A percentile compares a stretch with the other conserved stretches of the same genome.
phyloP scores from a whole-genome alignment of 2,329 filamentous ascomycete species.

The Beauveria asiatica region DNA sequence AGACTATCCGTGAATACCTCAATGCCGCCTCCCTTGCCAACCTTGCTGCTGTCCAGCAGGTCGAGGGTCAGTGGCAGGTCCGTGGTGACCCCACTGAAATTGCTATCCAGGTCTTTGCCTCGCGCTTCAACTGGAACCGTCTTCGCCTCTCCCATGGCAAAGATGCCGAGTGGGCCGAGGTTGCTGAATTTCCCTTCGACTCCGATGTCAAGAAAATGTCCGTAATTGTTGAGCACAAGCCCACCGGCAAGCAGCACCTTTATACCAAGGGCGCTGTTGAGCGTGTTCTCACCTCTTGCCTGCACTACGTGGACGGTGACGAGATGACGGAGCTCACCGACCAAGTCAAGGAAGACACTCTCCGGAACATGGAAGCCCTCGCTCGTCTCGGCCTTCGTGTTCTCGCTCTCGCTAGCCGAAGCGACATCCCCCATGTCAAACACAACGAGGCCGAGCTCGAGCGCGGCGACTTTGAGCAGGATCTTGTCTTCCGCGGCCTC shows the following conservation, averaged over 20 bases:
- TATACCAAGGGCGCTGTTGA: conserved; percentile 65
- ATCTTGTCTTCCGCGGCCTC: conserved; percentile 58
- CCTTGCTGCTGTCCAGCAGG: conserved; percentile 51
- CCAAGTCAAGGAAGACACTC: conserved; percentile 44
- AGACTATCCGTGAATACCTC: conserved; percentile 45
- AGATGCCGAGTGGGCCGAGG: conserved; percentile 43
- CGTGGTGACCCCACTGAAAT: conserved; percentile 61
- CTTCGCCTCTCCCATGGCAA: conserved; percentile 41
- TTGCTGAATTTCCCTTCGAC: conserved; percentile 66
- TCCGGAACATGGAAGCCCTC: conserved; percentile 61
- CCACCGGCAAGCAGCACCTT: conserved; percentile 34
- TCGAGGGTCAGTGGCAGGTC: conserved; percentile 48
- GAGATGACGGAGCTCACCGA: conserved; percentile 41
- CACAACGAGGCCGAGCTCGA: conserved; percentile 34
- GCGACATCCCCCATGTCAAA: conserved; percentile 27
- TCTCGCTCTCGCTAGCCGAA: conserved; percentile 52
- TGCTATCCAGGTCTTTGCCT: conserved; percentile 66
- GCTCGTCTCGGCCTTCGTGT: conserved; percentile 61
- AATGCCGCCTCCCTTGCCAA: conserved; percentile 58
- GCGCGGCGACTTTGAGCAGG: conserved; percentile 49
- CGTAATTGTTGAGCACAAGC: conserved; percentile 49
- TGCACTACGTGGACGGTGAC: conserved; percentile 36
- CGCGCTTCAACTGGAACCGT: conserved; percentile 57
- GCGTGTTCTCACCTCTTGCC: conserved; percentile 56
- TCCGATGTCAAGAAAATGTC: conserved; percentile 72